Conservation (phyloP, 768 basidiomycete genomes). For the Macrolepiota albuminosa region DNA sequence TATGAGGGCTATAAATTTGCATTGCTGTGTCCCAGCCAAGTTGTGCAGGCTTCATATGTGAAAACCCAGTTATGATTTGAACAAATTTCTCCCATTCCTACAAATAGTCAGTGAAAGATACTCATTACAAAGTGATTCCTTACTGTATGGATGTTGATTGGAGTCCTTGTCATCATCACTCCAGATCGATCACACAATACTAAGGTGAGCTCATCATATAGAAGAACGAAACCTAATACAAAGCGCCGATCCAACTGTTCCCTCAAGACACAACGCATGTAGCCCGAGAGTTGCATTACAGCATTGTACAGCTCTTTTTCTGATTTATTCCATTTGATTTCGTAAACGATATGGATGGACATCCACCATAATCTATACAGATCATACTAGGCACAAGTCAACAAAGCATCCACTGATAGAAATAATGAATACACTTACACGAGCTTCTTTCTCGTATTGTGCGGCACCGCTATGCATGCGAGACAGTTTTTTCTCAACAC, state of each 20-base stretch:
- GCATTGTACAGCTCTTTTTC: background rate
- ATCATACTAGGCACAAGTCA: background rate
- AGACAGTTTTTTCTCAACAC: no score
- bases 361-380: background rate
- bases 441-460: no score
- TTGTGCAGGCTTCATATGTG: background rate
- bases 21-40: slow-evolving; percentile 11
- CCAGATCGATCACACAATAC: slow-evolving; percentile 10
- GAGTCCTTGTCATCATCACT: slow-evolving; percentile 4
- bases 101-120: background rate
- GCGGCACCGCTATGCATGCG: no score
- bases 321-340: background rate
- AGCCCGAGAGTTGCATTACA: slow-evolving; percentile 1
- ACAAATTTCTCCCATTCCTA: slow-evolving; percentile 1
- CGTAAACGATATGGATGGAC: background rate
- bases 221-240: slow-evolving; percentile 2
- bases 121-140: background rate
- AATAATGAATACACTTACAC: background rate
- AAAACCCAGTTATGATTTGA: slow-evolving; percentile 1
- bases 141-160: slow-evolving; percentile 10
- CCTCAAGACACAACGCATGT: slow-evolving; percentile 8
- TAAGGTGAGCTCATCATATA: slow-evolving; percentile 5
- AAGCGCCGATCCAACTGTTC: background rate
- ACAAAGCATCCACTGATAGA: background rate
- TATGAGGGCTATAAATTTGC: slow-evolving; percentile 2